phyloP scores from a whole-genome alignment of 2,329 filamentous ascomycete species.

The Nothomitra cinnamomea region DNA sequence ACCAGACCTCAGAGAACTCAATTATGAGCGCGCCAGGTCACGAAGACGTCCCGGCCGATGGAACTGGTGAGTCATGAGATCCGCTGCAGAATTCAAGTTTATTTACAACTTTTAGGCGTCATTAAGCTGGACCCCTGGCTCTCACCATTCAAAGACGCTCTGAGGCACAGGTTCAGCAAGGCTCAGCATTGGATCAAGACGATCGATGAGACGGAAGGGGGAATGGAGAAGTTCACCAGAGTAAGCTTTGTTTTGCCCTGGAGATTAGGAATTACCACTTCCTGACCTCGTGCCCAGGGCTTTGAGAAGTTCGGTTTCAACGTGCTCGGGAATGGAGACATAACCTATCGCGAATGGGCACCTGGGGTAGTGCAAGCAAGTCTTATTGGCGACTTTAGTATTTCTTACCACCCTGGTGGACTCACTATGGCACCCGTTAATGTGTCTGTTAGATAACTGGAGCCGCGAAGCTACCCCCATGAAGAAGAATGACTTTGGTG shows the following conservation, averaged over 20 bases:
- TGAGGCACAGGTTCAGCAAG: conserved; percentile 61
- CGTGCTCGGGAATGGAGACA: conserved; percentile 63
- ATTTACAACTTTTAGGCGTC: conserved; percentile 44
- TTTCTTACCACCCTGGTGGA: conserved; percentile 15
- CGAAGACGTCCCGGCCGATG: conserved; percentile 15
- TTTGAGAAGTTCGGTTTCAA: conserved; percentile 77
- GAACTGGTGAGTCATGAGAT: conserved; percentile 11
- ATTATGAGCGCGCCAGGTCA: conserved; percentile 14
- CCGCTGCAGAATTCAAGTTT: background rate
- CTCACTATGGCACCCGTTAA: conserved; percentile 10
- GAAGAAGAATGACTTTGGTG: conserved; percentile 69
- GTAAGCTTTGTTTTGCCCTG: conserved; percentile 29
- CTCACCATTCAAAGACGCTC: conserved; percentile 60
- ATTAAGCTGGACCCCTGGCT: conserved; percentile 80
- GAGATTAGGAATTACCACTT: background rate
- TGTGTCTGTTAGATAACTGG: conserved; percentile 53
- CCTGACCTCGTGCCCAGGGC: conserved; percentile 36
- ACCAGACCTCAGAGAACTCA: conserved; percentile 17
- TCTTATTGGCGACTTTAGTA: conserved; percentile 90
- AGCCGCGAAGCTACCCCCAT: conserved; percentile 68
- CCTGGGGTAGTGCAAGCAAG: conserved; percentile 73
- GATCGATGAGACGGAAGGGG: conserved; percentile 71
- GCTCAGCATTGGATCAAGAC: conserved; percentile 74
- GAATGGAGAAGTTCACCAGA: conserved; percentile 78
- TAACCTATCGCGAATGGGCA: conserved; percentile 90